These are phyloP conservation scores for Eragrostis curvula DNA, from an alignment of 176 grass and related monocot species.

Conservation along the genomic window DNA sequence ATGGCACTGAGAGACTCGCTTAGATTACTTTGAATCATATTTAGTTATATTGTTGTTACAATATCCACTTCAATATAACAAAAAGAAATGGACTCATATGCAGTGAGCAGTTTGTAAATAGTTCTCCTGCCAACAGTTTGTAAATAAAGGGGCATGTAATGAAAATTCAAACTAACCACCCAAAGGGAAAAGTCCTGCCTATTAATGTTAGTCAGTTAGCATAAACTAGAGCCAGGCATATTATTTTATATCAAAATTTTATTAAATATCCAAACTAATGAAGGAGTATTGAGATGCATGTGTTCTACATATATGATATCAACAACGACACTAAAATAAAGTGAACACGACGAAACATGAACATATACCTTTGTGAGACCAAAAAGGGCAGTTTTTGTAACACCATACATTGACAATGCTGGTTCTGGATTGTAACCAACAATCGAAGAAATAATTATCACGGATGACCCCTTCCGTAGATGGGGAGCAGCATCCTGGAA, in stretches of 20 bases:
- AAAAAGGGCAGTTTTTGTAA: slow-evolving; percentile 96
- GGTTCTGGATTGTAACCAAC: slow-evolving; percentile 73
- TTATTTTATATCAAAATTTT: slow-evolving; percentile 6
- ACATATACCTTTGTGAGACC: slow-evolving; percentile 87
- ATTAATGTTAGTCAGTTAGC: neutral
- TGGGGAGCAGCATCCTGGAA: slow-evolving; percentile 65
- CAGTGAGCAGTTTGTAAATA: neutral
- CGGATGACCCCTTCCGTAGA: slow-evolving; percentile 81
- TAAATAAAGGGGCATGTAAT: neutral
- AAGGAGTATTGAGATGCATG: neutral
- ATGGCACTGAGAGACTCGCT: neutral
- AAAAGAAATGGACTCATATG: no score
- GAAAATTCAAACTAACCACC: neutral
- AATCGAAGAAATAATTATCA: slow-evolving; percentile 93
- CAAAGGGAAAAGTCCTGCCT: neutral
- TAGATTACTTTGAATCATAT: neutral
- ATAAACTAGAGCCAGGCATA: neutral
- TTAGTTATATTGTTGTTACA: neutral
- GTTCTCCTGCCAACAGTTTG: no score
- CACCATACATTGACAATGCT: slow-evolving; percentile 84
- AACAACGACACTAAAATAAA: neutral
- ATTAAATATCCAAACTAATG: neutral
- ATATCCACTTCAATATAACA: no score
- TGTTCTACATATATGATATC: neutral
- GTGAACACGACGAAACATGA: slow-evolving; percentile 8